Evolutionary conservation across 768 basidiomycete species (phyloP), one percentile per base, ranked within the genome.

Genomic region (Collybia nuda): DNA sequence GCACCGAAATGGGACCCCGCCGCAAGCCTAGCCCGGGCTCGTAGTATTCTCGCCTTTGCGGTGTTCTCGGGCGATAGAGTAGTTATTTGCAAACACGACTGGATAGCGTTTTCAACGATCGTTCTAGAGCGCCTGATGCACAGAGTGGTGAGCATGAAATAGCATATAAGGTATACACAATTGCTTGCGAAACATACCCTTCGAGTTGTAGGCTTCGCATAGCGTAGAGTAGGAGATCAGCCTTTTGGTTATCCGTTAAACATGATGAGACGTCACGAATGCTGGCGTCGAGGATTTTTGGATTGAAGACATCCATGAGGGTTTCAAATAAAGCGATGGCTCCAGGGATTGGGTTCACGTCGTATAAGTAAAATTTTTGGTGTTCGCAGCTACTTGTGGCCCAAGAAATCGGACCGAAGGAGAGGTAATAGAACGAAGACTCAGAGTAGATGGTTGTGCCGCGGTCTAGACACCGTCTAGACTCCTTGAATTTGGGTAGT

Each of bases 201-300:
- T 91, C 85, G 41, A 78, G 73, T 45, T 85, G 82, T 52, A 96
- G 80, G 59, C 86, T 86, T 56, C 86, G 84, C 77, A 93, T 83
- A n/a, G 90, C 91, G 56, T 88, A 84, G 43, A 93, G 65, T 47
- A 92, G 69, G 32, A 88, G 75, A 50, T 85, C 85, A 17, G 78
- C 84, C 64, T 88, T 89, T 62, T 88, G 79, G 56, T 78, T 78
- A 62, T 85, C 79, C 3, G 77, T 72, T 28, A 89, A 73, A 51
- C 74, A 76, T 6, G 71, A 69, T 0, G 79, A 73, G 18, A 86
- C 81, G 58, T 88, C 85, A 40, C 83, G 85, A 59, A 88, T 84
- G 70, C 84, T 82, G 17, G 87, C 87, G 58, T 89, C 86, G 35
- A 89, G 73, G 53, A 88, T 88, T 61, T 82, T 86, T 3, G 86